These are phyloP conservation scores for Dendrocalamus sinicus DNA, from an alignment of 176 grass and related monocot species.

Conservation along the genomic window DNA sequence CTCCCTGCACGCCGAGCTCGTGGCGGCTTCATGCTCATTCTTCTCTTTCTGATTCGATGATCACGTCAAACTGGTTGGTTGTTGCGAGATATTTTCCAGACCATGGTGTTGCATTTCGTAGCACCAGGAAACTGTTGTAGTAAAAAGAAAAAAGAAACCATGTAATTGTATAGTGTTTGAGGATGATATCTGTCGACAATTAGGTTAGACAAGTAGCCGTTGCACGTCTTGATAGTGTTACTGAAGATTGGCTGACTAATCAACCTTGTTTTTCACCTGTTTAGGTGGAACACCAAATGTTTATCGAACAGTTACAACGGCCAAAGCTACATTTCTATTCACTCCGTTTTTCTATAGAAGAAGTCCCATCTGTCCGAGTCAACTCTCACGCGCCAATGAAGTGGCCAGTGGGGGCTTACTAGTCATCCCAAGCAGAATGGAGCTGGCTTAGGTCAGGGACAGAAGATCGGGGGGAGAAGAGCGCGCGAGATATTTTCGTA, in stretches of 20 bases:
- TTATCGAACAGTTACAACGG: background rate
- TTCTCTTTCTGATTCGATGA: background rate
- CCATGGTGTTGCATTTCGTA: background rate
- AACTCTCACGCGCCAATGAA: background rate
- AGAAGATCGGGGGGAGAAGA: constrained; percentile 3
- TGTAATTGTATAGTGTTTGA: background rate
- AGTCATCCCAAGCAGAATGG: background rate
- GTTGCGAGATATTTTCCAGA: constrained; percentile 40
- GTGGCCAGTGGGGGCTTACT: too few species aligned
- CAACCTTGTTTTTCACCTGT: background rate
- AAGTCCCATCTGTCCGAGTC: background rate
- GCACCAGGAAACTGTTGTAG: rapidly evolving
- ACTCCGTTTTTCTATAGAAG: background rate
- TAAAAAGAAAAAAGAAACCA: background rate
- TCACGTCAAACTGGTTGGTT: background rate
- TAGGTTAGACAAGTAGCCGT: background rate
- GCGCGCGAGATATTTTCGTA: constrained; percentile 39
- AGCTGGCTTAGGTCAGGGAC: background rate
- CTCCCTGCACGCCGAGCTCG: constrained; percentile 33
- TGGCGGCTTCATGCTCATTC: background rate
- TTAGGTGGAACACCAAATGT: background rate
- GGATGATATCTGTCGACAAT: background rate
- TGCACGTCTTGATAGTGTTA: background rate
- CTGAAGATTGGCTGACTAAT: too few species aligned
- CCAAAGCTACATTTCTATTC: background rate